Evolutionary conservation across 148 eudicot genomes (phyloP).

Genomic region (Diospyros kaki): DNA sequence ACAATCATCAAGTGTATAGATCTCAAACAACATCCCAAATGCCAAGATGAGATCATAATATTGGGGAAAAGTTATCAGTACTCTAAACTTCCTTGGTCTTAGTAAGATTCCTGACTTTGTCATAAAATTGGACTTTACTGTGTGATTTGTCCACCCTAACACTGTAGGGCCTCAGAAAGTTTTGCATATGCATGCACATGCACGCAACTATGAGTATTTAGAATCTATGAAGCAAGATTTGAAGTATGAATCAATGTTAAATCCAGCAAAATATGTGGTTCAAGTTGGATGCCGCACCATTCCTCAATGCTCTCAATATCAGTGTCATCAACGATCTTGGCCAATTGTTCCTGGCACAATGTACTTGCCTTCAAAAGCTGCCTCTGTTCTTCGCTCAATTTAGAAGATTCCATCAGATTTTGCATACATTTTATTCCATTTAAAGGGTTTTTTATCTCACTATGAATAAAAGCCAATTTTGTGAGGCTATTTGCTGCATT

Average conservation of each 20-base stretch:
- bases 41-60: background rate
- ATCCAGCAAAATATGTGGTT: conserved; percentile 2
- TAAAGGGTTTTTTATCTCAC: conserved; percentile 50
- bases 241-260: background rate
- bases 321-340: conserved; percentile 59
- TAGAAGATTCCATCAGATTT: conserved; percentile 51
- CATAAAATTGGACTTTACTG: background rate
- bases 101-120: background rate
- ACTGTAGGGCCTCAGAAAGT: background rate
- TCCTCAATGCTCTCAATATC: conserved; percentile 78
- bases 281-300: conserved; percentile 40
- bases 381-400: conserved; percentile 53
- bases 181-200: background rate
- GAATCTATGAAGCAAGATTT: background rate
- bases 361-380: conserved; percentile 45
- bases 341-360: conserved; percentile 69
- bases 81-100: background rate
- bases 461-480: conserved; percentile 52
- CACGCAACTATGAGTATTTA: background rate
- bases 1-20: background rate
- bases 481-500: conserved; percentile 55
- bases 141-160: background rate
- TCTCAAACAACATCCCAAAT: background rate
- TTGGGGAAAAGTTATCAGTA: background rate
- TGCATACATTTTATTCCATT: conserved; percentile 58